These are phyloP conservation scores for Fusarium azukiicola DNA, from an alignment of 2,329 filamentous ascomycete genomes.

Conservation along the genomic window DNA sequence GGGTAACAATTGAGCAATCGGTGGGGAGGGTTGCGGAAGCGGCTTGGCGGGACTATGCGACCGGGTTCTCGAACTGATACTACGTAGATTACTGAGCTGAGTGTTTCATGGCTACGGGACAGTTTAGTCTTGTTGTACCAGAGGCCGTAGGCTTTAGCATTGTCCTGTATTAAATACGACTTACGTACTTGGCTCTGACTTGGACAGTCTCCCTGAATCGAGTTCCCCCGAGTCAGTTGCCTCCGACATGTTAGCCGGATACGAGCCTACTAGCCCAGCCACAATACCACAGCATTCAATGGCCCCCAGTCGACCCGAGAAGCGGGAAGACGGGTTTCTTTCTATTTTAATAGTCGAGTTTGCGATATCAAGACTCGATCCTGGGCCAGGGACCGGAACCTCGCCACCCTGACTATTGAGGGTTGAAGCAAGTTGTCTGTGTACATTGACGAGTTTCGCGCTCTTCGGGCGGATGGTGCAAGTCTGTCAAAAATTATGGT, in stretches of 20 bases:
- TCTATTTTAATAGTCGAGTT: neutral
- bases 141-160: too few relatives aligned
- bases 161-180: too few relatives aligned
- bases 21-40: constrained; percentile 22
- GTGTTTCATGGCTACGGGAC: neutral
- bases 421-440: neutral
- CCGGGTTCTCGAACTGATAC: neutral
- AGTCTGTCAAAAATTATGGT: too few relatives aligned
- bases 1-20: constrained; percentile 34
- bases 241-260: neutral
- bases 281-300: neutral
- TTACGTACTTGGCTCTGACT: neutral
- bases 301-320: neutral
- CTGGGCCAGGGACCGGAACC: neutral
- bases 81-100: neutral
- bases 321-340: neutral
- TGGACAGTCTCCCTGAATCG: neutral
- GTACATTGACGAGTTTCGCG: neutral
- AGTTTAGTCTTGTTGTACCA: neutral
- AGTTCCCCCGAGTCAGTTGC: neutral
- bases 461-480: too few relatives aligned
- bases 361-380: neutral
- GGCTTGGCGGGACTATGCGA: constrained; percentile 28
- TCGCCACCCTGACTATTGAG: too few relatives aligned
- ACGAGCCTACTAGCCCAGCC: neutral